Evolutionary conservation across 257 asterid species (phyloP).

Genomic region (Henckelia pumila): DNA sequence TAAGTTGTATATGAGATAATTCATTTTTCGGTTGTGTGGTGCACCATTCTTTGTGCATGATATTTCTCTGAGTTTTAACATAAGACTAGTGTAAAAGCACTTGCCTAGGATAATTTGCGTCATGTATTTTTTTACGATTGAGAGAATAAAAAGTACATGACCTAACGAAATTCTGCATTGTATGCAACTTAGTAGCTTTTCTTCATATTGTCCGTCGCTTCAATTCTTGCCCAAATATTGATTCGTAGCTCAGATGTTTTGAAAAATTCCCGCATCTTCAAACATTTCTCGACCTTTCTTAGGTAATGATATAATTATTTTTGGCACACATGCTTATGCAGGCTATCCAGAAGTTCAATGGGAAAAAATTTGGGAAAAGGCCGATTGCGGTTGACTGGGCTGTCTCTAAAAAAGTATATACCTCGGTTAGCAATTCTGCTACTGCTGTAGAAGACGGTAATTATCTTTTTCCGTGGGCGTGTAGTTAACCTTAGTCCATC

Average conservation of each 20-base stretch:
- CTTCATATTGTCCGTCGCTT: no score
- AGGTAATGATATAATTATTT: constrained; percentile 7
- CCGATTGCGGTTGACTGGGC: constrained; percentile 98
- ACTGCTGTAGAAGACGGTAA: constrained; percentile 56
- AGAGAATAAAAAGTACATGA: neutral
- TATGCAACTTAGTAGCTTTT: neutral
- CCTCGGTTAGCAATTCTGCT: constrained; percentile 48
- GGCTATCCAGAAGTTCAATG: constrained; percentile 81
- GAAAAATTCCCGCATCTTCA: neutral
- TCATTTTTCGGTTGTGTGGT: neutral
- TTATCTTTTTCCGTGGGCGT: constrained; percentile 28
- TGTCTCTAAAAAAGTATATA: constrained; percentile 67
- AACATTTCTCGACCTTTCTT: constrained; percentile 7
- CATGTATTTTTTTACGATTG: neutral
- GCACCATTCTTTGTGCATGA: neutral
- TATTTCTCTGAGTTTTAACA: no score
- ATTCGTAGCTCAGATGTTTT: neutral
- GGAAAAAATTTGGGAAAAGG: constrained; percentile 66
- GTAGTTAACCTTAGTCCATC: neutral
- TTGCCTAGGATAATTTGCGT: neutral
- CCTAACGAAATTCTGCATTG: neutral
- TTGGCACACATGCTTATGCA: constrained; percentile 28
- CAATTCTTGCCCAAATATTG: neutral
- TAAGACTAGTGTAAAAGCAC: neutral
- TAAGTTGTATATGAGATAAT: neutral